Conservation (phyloP, 352 stramenopile genomes). For the Phytophthora quininea region DNA sequence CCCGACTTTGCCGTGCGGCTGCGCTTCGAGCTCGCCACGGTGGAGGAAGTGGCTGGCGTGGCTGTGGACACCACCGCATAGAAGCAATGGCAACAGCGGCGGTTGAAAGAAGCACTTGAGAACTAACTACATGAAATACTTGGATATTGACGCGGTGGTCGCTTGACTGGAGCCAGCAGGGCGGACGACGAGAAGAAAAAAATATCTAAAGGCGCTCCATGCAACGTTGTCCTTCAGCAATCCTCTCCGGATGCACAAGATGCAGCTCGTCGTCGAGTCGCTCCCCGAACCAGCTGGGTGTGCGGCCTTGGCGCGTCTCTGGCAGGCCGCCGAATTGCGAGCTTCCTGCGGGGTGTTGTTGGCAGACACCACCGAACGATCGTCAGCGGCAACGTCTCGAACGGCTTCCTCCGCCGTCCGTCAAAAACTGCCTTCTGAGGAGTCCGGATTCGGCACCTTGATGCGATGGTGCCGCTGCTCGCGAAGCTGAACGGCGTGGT, state of each 20-base stretch:
- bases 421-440: no score
- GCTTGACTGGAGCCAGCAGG: neutral
- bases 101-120: no score
- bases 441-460: neutral
- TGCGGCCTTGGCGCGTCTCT: neutral
- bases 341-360: neutral
- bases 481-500: no score
- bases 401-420: neutral
- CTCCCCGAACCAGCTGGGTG: constrained; percentile 6
- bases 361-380: neutral
- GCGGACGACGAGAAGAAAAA: constrained; percentile 32
- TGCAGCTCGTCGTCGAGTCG: constrained; percentile 22
- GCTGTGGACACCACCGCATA: constrained; percentile 10
- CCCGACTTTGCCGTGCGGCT: constrained; percentile 57
- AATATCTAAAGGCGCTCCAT: constrained; percentile 10
- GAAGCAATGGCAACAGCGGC: neutral
- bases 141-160: no score
- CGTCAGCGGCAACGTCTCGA: neutral
- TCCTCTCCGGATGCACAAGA: constrained; percentile 24
- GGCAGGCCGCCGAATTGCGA: neutral
- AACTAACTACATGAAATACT: no score
- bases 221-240: neutral
- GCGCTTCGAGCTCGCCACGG: constrained; percentile 46
- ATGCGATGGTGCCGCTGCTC: neutral
- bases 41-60: constrained; percentile 27